phyloP scores from a whole-genome alignment of 176 grass and related monocot genomes.

The Miscanthus lutarioriparius region DNA sequence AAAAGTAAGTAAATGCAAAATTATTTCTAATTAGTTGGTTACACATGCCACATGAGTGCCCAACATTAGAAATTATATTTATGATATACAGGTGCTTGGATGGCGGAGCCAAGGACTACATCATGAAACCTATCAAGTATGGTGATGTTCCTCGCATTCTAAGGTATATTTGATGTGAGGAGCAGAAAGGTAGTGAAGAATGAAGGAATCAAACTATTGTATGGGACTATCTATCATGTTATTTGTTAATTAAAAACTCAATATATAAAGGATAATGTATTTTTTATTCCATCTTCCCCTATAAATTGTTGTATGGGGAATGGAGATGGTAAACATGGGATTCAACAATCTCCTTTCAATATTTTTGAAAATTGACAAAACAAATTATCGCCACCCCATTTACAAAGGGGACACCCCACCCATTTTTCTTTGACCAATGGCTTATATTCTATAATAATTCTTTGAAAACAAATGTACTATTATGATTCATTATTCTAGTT shows the following conservation, averaged over 20 bases:
- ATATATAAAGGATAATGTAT: background rate
- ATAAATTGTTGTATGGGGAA: no score
- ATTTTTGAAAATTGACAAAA: no score
- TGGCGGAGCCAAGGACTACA: background rate
- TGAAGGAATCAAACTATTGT: background rate
- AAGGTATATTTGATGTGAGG: background rate
- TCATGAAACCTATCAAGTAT: background rate
- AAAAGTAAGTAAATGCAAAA: background rate
- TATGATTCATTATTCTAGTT: no score
- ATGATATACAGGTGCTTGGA: background rate
- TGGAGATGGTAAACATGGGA: no score
- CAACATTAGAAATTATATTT: background rate
- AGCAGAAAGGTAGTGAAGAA: background rate
- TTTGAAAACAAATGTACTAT: no score
- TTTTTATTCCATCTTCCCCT: no score
- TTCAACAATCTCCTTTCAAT: no score
- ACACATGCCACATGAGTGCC: background rate
- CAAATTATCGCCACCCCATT: no score
- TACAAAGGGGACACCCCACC: no score
- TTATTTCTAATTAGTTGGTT: background rate
- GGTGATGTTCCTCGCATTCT: background rate
- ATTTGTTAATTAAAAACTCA: background rate
- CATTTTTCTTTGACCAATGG: no score
- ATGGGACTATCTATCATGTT: background rate
- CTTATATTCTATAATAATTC: no score